phyloP scores from a whole-genome alignment of 495 filamentous ascomycete species.

The Tuber microsphaerosporum region DNA sequence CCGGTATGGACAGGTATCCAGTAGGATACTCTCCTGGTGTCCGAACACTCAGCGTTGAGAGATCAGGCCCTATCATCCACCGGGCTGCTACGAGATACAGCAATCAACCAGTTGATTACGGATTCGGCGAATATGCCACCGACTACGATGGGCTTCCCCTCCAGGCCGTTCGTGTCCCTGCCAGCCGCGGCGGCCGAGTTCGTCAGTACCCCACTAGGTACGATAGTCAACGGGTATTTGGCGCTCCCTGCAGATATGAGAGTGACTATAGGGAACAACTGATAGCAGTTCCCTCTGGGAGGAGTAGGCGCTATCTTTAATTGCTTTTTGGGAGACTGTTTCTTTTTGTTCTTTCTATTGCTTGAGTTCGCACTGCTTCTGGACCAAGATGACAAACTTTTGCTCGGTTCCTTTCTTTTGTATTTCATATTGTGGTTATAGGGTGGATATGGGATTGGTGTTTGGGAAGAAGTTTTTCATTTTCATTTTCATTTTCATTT shows the following conservation, averaged over 20 bases:
- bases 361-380: not conserved
- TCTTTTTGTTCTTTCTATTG: not conserved
- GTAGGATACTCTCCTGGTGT: not conserved
- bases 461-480: not conserved
- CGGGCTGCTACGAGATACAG: not conserved
- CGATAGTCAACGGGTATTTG: not conserved
- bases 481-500: not conserved
- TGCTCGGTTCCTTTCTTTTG: not conserved
- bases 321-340: not conserved
- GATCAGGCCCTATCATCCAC: not conserved
- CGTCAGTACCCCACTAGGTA: not conserved
- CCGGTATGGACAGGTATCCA: not conserved
- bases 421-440: conserved; percentile 3
- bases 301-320: not conserved
- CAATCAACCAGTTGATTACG: not conserved
- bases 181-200: not conserved
- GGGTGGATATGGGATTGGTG: not conserved
- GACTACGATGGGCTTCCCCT: not conserved
- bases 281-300: not conserved
- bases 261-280: not conserved
- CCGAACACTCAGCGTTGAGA: not conserved
- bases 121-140: not conserved
- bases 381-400: not conserved
- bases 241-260: not conserved
- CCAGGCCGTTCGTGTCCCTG: not conserved